Evolutionary conservation across 352 stramenopile genomes (phyloP).

Genomic region (Pseudoperonospora humuli): DNA sequence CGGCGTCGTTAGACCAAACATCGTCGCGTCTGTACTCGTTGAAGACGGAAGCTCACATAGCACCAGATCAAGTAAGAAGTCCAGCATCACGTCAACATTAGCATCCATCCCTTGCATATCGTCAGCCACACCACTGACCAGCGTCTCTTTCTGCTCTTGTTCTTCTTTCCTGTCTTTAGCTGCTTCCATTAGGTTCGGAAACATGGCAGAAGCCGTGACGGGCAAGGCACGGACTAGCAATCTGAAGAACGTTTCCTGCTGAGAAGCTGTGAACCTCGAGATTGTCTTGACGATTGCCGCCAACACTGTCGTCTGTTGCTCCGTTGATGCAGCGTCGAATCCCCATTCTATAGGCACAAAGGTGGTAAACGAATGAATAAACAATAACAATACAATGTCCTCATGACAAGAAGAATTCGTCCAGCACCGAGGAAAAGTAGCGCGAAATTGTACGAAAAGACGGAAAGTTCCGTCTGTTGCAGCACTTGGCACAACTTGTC

Average conservation of each 20-base stretch:
- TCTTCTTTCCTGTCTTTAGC: neutral
- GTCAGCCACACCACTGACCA: slow-evolving; percentile 1
- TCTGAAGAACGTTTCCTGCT: slow-evolving; percentile 63
- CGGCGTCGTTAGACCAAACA: slow-evolving; percentile 37
- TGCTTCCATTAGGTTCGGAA: neutral
- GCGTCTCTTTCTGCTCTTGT: neutral
- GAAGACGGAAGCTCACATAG: slow-evolving; percentile 34
- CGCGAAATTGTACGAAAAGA: slow-evolving; percentile 60
- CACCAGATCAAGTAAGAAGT: slow-evolving; percentile 67
- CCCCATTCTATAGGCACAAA: slow-evolving; percentile 44
- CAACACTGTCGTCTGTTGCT: slow-evolving; percentile 40
- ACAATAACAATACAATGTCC: neutral
- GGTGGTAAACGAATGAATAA: neutral
- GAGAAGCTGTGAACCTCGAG: slow-evolving; percentile 20
- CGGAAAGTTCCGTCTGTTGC: slow-evolving; percentile 27
- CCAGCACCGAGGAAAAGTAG: slow-evolving; percentile 65
- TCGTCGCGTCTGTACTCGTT: neutral
- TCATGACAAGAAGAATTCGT: too few relatives aligned
- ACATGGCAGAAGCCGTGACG: slow-evolving; percentile 20
- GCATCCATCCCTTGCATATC: slow-evolving; percentile 3
- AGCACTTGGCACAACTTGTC: slow-evolving; percentile 38
- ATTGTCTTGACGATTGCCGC: slow-evolving; percentile 26
- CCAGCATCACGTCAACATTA: slow-evolving; percentile 44
- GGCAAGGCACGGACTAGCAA: slow-evolving; percentile 48
- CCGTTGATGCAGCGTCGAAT: slow-evolving; percentile 35